phyloP scores from a whole-genome alignment of 2,329 filamentous ascomycete genomes.

The Cladophialophora immunda region DNA sequence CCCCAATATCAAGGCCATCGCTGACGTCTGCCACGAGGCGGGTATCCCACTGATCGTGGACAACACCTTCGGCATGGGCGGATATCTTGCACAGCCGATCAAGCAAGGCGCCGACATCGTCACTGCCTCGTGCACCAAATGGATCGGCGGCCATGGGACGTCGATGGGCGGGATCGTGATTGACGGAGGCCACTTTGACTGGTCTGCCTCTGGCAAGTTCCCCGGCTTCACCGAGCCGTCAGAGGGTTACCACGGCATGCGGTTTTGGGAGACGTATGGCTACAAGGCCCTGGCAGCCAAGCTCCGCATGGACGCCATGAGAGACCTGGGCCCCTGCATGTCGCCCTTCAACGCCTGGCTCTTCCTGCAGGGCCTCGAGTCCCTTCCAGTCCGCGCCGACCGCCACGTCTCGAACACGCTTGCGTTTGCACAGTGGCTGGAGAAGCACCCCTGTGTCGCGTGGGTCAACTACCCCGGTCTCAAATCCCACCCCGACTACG shows the following conservation, averaged over 20 bases:
- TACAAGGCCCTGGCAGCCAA: conserved; percentile 82
- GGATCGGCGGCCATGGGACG: conserved; percentile 90
- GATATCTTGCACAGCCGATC: conserved; percentile 82
- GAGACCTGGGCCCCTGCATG: conserved; percentile 81
- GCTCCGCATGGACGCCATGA: conserved; percentile 85
- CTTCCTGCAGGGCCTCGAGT: conserved; percentile 86
- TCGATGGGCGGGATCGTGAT: conserved; percentile 81
- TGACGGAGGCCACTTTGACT: conserved; percentile 87
- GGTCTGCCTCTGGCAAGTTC: conserved; percentile 82
- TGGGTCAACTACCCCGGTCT: conserved; percentile 97
- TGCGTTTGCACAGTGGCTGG: conserved; percentile 81
- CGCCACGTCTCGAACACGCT: conserved; percentile 85
- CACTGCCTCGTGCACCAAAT: conserved; percentile 90
- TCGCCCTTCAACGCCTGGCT: conserved; percentile 95
- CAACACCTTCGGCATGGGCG: conserved; percentile 90
- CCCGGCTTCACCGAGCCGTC: conserved; percentile 90
- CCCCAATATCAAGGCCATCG: conserved; percentile 83
- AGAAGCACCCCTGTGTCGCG: conserved; percentile 80
- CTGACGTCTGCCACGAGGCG: conserved; percentile 73
- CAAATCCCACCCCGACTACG: conserved; percentile 79
- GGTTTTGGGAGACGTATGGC: conserved; percentile 93
- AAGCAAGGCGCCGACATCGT: conserved; percentile 88
- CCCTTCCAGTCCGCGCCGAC: conserved; percentile 83
- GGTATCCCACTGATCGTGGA: conserved; percentile 73
- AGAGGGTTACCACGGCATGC: conserved; percentile 89